Evolutionary conservation across 1,284 basidiomycete genomes (phyloP).

Genomic region (Ganoderma sp.): DNA sequence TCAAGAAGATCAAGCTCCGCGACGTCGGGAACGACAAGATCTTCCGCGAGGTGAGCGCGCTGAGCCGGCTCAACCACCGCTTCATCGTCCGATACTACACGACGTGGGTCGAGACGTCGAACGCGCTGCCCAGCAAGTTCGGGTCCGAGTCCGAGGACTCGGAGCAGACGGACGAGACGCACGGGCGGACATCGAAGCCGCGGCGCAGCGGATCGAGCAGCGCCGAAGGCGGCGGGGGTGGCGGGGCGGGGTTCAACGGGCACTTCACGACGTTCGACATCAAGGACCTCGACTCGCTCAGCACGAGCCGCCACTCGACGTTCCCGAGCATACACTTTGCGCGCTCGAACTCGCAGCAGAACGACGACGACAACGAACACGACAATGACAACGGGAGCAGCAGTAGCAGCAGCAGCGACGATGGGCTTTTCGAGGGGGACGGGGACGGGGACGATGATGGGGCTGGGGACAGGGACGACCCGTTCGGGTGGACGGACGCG

Average conservation of each 20-base stretch:
- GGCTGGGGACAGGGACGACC: slow-evolving; percentile 32
- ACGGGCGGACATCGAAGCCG: slow-evolving; percentile 60
- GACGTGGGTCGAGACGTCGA: slow-evolving; percentile 78
- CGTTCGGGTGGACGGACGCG: slow-evolving; percentile 22
- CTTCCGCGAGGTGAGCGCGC: slow-evolving; percentile 89
- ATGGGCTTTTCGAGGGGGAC: slow-evolving; percentile 39
- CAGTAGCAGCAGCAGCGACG: slow-evolving; percentile 38
- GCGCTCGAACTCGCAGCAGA: slow-evolving; percentile 46
- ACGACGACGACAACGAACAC: slow-evolving; percentile 47
- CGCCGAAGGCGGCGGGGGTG: slow-evolving; percentile 6
- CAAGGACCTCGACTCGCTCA: slow-evolving; percentile 57
- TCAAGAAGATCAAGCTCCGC: slow-evolving; percentile 90
- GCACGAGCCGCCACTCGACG: slow-evolving; percentile 56
- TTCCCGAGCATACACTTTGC: slow-evolving; percentile 86
- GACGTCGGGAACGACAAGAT: slow-evolving; percentile 87
- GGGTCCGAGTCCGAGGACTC: slow-evolving; percentile 49
- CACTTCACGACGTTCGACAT: slow-evolving; percentile 62
- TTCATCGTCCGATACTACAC: slow-evolving; percentile 92
- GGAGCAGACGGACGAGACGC: slow-evolving; percentile 48
- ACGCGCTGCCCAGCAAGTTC: slow-evolving; percentile 51
- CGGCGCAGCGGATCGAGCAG: slow-evolving; percentile 25
- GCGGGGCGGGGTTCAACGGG: slow-evolving; percentile 39
- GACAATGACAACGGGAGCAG: slow-evolving; percentile 50
- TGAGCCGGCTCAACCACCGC: slow-evolving; percentile 87
- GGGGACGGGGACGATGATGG: slow-evolving; percentile 30